phyloP scores from a whole-genome alignment of 129 eudicot species.

The Dittrichia graveolens region DNA sequence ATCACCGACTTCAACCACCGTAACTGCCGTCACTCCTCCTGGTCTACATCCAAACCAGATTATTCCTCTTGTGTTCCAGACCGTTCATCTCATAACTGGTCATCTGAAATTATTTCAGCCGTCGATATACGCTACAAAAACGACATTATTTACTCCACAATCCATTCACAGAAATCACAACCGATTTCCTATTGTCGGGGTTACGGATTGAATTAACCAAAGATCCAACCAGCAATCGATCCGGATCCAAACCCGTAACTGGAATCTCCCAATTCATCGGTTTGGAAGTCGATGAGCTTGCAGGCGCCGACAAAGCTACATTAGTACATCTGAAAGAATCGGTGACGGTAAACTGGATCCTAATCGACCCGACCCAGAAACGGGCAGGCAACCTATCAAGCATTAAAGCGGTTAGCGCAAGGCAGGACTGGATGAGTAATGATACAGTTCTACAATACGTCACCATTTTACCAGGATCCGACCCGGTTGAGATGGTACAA shows the following conservation, averaged over 20 bases:
- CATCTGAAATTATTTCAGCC: conserved; percentile 38
- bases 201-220: conserved; percentile 21
- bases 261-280: conserved; percentile 5
- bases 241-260: not conserved
- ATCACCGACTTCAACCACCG: too few species aligned
- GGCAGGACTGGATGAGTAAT: conserved; percentile 17
- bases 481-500: not conserved
- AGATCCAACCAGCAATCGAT: not conserved
- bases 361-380: conserved; percentile 32
- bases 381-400: conserved; percentile 36
- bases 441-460: conserved; percentile 27
- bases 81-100: not conserved
- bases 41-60: too few species aligned
- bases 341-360: conserved; percentile 38
- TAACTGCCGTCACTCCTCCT: too few species aligned
- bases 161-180: conserved; percentile 23
- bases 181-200: conserved; percentile 10
- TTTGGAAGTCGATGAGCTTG: not conserved
- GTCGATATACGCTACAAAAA: conserved; percentile 39
- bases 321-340: conserved; percentile 5
- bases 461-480: conserved; percentile 5
- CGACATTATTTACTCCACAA: conserved; percentile 27
- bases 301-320: not conserved
- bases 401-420: conserved; percentile 23
- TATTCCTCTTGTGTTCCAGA: not conserved